Evolutionary conservation across 2,329 filamentous ascomycete genomes (phyloP).

Genomic region (Trichoderma koningii): DNA sequence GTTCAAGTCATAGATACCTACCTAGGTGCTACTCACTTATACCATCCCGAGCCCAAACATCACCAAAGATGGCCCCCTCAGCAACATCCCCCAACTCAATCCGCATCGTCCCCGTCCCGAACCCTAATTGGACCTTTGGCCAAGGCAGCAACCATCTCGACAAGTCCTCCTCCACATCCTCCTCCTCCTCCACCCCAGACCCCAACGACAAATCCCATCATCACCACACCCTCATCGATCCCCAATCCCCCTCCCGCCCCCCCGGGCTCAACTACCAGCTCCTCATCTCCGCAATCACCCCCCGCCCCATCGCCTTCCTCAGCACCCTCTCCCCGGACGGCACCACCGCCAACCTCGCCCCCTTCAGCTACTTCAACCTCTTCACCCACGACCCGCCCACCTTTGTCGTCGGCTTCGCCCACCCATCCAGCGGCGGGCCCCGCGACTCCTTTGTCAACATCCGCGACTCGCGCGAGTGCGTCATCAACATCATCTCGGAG

Average conservation of each 20-base stretch:
- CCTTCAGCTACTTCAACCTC: constrained; percentile 84
- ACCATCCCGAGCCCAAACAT: too few relatives aligned
- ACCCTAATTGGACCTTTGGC: constrained; percentile 67
- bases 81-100: neutral
- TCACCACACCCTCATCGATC: constrained; percentile 78
- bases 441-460: constrained; percentile 84
- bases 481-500: constrained; percentile 86
- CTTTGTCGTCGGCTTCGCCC: constrained; percentile 64
- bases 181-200: neutral
- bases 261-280: constrained; percentile 84
- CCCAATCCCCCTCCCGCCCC: constrained; percentile 69
- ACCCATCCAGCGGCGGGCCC: constrained; percentile 49
- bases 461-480: constrained; percentile 70
- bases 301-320: constrained; percentile 74
- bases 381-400: constrained; percentile 85
- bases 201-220: constrained; percentile 31
- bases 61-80: constrained; percentile 4
- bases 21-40: too few relatives aligned
- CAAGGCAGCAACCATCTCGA: constrained; percentile 61
- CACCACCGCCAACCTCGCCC: constrained; percentile 70
- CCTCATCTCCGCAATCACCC: constrained; percentile 79
- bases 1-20: neutral
- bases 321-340: constrained; percentile 60
- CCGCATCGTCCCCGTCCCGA: constrained; percentile 25
- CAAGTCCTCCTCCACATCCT: constrained; percentile 4